phyloP scores from a whole-genome alignment of 2,329 filamentous ascomycete species.

The Penicillium polonicum region DNA sequence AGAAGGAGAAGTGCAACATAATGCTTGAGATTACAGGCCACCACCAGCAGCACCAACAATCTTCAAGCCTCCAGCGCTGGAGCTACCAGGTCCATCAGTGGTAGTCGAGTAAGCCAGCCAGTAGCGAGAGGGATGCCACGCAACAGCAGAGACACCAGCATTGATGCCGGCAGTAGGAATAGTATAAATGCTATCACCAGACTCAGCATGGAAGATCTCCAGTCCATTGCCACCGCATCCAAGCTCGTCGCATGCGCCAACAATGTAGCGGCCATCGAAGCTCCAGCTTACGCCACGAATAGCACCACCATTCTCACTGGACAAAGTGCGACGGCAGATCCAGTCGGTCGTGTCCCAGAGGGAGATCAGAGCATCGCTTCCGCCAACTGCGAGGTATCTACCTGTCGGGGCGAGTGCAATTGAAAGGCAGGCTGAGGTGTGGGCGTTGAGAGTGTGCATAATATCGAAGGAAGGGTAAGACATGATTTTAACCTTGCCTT shows the following conservation, averaged over 20 bases:
- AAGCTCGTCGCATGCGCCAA: constrained; percentile 49
- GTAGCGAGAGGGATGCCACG: constrained; percentile 52
- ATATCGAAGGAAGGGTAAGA: constrained; percentile 47
- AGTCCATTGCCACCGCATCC: constrained; percentile 45
- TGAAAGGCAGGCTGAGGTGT: constrained; percentile 50
- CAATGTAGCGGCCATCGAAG: constrained; percentile 51
- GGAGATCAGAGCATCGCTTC: constrained; percentile 50
- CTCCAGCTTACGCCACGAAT: constrained; percentile 52
- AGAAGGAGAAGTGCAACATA: not conserved
- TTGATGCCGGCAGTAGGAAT: constrained; percentile 41
- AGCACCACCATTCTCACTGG: constrained; percentile 45
- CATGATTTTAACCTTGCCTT: constrained; percentile 50
- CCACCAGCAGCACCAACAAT: constrained; percentile 50
- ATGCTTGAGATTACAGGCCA: constrained; percentile 25
- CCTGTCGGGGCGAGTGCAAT: constrained; percentile 48
- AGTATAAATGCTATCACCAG: constrained; percentile 49
- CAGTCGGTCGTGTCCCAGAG: constrained; percentile 54
- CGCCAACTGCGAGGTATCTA: constrained; percentile 50
- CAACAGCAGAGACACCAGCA: constrained; percentile 46
- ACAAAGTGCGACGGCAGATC: constrained; percentile 50
- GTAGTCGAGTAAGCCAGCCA: constrained; percentile 51
- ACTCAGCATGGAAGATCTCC: constrained; percentile 53
- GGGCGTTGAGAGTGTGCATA: constrained; percentile 49
- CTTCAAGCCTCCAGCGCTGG: constrained; percentile 44
- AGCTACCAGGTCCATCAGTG: constrained; percentile 41